These are phyloP conservation scores for Rhodotorula glutinis DNA, from an alignment of 1,284 basidiomycete genomes.

Conservation along the genomic window DNA sequence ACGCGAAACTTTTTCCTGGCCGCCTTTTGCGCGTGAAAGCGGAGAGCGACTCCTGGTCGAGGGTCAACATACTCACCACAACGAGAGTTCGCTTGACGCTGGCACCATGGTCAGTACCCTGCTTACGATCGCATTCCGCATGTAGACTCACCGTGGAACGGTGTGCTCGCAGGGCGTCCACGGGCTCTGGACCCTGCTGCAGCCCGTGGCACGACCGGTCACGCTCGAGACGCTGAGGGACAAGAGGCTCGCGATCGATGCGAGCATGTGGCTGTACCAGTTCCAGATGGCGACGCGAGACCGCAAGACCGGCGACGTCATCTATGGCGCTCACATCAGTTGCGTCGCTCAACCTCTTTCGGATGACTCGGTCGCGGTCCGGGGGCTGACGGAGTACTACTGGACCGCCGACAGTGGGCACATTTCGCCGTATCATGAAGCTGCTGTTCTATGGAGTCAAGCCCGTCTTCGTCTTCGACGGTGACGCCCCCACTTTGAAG, in stretches of 20 bases:
- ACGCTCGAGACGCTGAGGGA: slow-evolving; percentile 89
- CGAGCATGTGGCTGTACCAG: slow-evolving; percentile 98
- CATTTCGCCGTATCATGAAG: slow-evolving; percentile 75
- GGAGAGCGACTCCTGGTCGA: too few species aligned
- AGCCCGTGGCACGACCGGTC: slow-evolving; percentile 75
- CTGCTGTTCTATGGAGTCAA: slow-evolving; percentile 94
- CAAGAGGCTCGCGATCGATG: slow-evolving; percentile 91
- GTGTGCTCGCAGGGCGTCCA: slow-evolving; percentile 65
- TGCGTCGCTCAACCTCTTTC: not conserved
- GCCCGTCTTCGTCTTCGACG: slow-evolving; percentile 96
- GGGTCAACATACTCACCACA: too few species aligned
- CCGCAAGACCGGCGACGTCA: slow-evolving; percentile 76
- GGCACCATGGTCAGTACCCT: too few species aligned
- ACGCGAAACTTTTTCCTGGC: too few species aligned
- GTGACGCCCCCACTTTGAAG: slow-evolving; percentile 85
- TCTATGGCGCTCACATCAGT: slow-evolving; percentile 86
- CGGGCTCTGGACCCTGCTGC: slow-evolving; percentile 86
- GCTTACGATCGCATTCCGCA: too few species aligned
- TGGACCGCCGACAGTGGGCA: slow-evolving; percentile 28
- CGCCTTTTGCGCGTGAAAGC: too few species aligned
- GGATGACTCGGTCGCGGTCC: not conserved
- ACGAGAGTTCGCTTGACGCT: too few species aligned
- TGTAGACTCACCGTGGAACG: too few species aligned
- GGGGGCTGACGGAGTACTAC: not conserved
- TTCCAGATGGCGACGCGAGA: slow-evolving; percentile 99